Evolutionary conservation across 257 asterid genomes (phyloP), one percentile per base, ranked within the genome.

Genomic region (Solanum chmielewskii): DNA sequence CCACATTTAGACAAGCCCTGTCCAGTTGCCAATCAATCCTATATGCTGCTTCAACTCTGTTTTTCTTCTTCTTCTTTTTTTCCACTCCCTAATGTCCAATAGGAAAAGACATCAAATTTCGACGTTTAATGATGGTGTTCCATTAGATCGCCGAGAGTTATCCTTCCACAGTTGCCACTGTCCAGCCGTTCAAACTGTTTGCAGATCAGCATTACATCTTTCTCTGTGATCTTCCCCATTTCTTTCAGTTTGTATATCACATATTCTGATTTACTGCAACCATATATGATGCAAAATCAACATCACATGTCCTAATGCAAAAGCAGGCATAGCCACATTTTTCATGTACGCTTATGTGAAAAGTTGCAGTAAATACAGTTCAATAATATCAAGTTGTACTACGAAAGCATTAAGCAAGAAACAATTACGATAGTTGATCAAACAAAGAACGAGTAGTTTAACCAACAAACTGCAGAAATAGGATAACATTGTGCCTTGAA

Each of bases 191-290:
- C 98, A 84, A 96, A 96, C 90, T 96, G 97, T 66, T 90, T 89
- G 83, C 98, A 94, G 18, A 96, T 93, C 91, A 76, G 92, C 85
- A 91, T 12, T 66, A 96, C 92, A 90, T 96, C 99, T 86, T 92
- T 93, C 75, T 96, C 98, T 1, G 94, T 86, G 68, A 94, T 91
- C 91, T 92, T 95, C 11, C 95, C 95, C 98, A 96, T 94, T 87
- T 95, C 96, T 93, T 96, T 96, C 31, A 96, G 95, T 92, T 96
- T 96, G 97, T 95, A 96, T 74, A 96, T 92, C 5, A 94, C 98
- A 41, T 85, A 96, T 85, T 96, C 99, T 3, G 99, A 91, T 92
- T 94, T 95, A 49, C 99, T 96, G 98, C 92, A 89, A 85, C 18
- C 31, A 90, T 10, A 47, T 3, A 59, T 21, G 56, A 52, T 23